Base-by-base conservation (phyloP, 2,329 filamentous ascomycete genomes). In the Tolypocladium album region DNA sequence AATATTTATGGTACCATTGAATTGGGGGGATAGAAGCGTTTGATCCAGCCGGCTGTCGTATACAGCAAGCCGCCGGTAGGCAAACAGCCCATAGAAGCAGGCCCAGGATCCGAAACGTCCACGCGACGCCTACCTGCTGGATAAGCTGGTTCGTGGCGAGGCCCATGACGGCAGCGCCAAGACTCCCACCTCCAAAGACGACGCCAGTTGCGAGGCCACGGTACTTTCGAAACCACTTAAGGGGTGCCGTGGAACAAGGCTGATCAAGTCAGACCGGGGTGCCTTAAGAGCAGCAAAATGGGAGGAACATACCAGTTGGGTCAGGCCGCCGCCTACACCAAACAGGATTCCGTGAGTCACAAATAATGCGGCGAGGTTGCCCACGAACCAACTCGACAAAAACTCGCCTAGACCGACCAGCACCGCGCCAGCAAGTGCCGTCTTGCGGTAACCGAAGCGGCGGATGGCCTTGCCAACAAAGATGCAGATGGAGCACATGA, bases 121-220 rank as follows among this genome's bases (percentile, higher is more conserved):
- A 69, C 9, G 64, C 61, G 3, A 67, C 65, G 34, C 64, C 68
- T 4, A 69, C 59, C 13, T 62, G 60, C 15, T 58, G 59, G 6
- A 67, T 63, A n/a, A 70, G 63, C 20, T 61, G 59, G 24, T 65
- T 62, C 7, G 65, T 63, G 0, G 62, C 65, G 22, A 69, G 64
- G 20, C 65, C 66, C 64, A 69, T 67, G 40, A 68, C 66, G 1
- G 67, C 67, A 1, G 67, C 67, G 4, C 68, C 68, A 1, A 70
- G 59, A 22, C 67, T 68, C 2, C 66, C 67, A 7, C 64, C 67
- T 5, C 67, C 66, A 24, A 68, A 69, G n/a, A 69, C 67, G 42
- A 69, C 64, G 5, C 67, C 67, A 20, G 67, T 68, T 1, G 67
- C 67, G 11, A 70, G 62, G n/a, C 67, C 67, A 1, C 65, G 66